Percentiles rank a stretch among this genome's conserved stretches.
Evolutionary conservation across 129 eudicot species (phyloP).

Genomic region (Lactuca saligna): DNA sequence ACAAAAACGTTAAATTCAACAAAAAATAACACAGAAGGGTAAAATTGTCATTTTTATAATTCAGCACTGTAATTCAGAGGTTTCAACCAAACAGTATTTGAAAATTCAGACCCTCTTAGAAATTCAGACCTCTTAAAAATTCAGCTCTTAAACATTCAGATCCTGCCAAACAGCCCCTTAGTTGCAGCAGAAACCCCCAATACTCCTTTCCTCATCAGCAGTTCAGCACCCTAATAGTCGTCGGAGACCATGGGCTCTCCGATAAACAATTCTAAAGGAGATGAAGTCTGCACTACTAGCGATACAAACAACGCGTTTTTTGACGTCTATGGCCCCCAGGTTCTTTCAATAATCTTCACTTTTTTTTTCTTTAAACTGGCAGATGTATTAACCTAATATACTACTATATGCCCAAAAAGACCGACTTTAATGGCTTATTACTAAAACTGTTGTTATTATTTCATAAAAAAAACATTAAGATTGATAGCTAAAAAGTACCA

Average conservation of each 20-base stretch:
- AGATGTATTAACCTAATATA: conserved; percentile 9
- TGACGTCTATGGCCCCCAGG: conserved; percentile 77
- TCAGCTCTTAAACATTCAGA: too few relatives aligned
- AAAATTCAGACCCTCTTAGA: too few relatives aligned
- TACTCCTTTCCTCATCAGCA: background rate
- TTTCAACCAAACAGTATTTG: too few relatives aligned
- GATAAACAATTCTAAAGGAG: conserved; percentile 9
- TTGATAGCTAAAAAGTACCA: background rate
- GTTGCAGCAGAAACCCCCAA: too few relatives aligned
- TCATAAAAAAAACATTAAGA: background rate
- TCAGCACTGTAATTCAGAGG: too few relatives aligned
- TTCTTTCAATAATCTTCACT: conserved; percentile 6
- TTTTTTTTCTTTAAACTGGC: conserved; percentile 5
- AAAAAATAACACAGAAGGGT: too few relatives aligned
- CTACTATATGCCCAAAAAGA: background rate
- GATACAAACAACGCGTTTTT: conserved; percentile 38
- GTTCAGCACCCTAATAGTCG: background rate
- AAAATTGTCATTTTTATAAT: too few relatives aligned
- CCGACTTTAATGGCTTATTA: background rate
- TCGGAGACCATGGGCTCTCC: conserved; percentile 23
- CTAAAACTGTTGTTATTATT: background rate
- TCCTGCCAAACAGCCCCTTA: too few relatives aligned
- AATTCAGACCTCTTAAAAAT: too few relatives aligned
- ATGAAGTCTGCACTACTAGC: conserved; percentile 15
- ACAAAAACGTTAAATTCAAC: too few relatives aligned